Conservation (phyloP, 768 basidiomycete genomes). For the Hericium rajendrae region DNA sequence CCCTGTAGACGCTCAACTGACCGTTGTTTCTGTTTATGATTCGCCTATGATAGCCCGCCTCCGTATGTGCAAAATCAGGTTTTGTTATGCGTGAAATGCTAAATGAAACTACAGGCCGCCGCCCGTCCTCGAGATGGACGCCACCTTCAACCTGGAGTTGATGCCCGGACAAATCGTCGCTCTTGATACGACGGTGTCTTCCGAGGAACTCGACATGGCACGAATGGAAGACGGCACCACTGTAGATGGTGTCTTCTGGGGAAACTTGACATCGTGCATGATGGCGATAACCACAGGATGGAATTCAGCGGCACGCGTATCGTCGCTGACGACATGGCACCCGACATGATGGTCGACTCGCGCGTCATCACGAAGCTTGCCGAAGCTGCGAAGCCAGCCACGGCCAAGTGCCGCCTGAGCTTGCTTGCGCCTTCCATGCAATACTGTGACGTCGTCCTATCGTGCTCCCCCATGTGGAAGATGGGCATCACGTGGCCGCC, state of each 20-base stretch:
- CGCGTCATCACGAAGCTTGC: slow-evolving; percentile 71
- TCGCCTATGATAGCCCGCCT: slow-evolving; percentile 29
- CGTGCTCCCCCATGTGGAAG: slow-evolving; percentile 67
- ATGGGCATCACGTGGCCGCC: slow-evolving; percentile 72
- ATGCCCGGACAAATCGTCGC: slow-evolving; percentile 70
- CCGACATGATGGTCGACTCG: slow-evolving; percentile 67
- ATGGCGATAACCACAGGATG: slow-evolving; percentile 67
- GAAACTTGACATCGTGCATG: slow-evolving; percentile 79
- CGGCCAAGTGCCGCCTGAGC: slow-evolving; percentile 68
- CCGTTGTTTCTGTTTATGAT: not conserved
- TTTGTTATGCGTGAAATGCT: not conserved
- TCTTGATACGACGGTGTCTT: slow-evolving; percentile 68
- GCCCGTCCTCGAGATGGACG: slow-evolving; percentile 81
- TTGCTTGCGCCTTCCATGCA: slow-evolving; percentile 65
- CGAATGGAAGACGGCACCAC: slow-evolving; percentile 83
- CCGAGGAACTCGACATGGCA: slow-evolving; percentile 82
- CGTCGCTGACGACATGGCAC: slow-evolving; percentile 44
- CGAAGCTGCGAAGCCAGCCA: slow-evolving; percentile 60
- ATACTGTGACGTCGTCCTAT: slow-evolving; percentile 72
- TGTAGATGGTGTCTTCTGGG: slow-evolving; percentile 83
- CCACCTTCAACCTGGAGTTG: slow-evolving; percentile 75
- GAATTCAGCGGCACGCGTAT: slow-evolving; percentile 78
- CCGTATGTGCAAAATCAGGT: slow-evolving; percentile 30
- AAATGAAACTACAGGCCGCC: slow-evolving; percentile 34
- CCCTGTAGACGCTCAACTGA: not conserved